Percentiles rank a stretch among this genome's conserved stretches.
phyloP scores from a whole-genome alignment of 2,329 filamentous ascomycete genomes.

The Penicillium nordicum region DNA sequence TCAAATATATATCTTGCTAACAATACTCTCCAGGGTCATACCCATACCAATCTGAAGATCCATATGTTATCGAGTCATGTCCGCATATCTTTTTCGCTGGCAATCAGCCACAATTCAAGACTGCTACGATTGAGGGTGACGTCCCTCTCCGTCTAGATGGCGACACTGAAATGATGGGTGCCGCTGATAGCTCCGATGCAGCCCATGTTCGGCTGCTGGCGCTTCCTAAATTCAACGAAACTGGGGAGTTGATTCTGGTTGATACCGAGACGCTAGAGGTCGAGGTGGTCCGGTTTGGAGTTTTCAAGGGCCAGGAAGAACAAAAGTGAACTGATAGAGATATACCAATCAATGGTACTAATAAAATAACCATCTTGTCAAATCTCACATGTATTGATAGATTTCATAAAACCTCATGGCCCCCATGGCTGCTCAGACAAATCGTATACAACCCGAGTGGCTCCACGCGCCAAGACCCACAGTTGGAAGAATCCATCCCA shows the following conservation, averaged over 20 bases:
- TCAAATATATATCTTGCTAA: slow-evolving; percentile 7
- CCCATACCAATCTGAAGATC: slow-evolving; percentile 90
- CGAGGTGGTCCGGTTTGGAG: slow-evolving; percentile 61
- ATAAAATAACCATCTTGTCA: slow-evolving; percentile 3
- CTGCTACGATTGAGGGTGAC: slow-evolving; percentile 60
- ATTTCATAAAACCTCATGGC: background rate
- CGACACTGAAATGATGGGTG: slow-evolving; percentile 35
- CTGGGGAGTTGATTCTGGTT: slow-evolving; percentile 74
- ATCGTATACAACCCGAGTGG: slow-evolving; percentile 2
- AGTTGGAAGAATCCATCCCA: slow-evolving; percentile 12
- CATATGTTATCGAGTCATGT: slow-evolving; percentile 78
- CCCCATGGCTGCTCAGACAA: background rate
- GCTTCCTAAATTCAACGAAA: slow-evolving; percentile 76
- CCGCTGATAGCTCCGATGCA: slow-evolving; percentile 51
- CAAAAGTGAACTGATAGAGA: slow-evolving; percentile 27
- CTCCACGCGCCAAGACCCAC: slow-evolving; percentile 18
- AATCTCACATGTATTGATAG: background rate
- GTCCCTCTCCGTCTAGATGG: slow-evolving; percentile 31
- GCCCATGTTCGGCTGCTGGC: slow-evolving; percentile 75
- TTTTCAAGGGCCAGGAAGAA: slow-evolving; percentile 38
- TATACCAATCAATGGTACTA: slow-evolving; percentile 11
- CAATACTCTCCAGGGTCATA: slow-evolving; percentile 67
- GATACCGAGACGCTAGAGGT: slow-evolving; percentile 83
- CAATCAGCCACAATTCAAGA: slow-evolving; percentile 76
- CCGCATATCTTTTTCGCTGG: slow-evolving; percentile 91